A percentile compares a stretch with the other conserved stretches of the same genome.
Conservation (phyloP, 139 green algal species). For the Trebouxia sp. region DNA sequence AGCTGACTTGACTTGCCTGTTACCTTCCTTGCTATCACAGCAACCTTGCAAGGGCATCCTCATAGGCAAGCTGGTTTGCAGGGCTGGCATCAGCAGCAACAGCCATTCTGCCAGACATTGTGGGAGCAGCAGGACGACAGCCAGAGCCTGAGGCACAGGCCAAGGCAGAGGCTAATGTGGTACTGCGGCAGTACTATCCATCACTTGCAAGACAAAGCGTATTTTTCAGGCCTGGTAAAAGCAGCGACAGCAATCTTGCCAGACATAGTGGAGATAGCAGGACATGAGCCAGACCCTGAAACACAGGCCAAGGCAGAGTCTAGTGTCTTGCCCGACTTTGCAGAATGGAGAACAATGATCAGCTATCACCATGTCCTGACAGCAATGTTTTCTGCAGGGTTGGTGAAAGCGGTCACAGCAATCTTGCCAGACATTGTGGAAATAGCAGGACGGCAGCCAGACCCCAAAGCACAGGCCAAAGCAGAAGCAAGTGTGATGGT, state of each 20-base stretch:
- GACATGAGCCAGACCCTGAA: no score
- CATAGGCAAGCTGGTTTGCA: no score
- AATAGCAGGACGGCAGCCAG: not conserved
- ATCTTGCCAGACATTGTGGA: not conserved
- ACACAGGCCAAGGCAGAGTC: no score
- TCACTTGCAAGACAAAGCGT: no score
- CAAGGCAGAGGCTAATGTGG: not conserved
- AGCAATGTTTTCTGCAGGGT: not conserved
- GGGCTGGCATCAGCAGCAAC: not conserved
- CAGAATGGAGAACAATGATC: no score
- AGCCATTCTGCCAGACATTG: not conserved
- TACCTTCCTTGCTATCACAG: not conserved
- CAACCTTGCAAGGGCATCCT: no score
- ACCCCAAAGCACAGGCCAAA: not conserved
- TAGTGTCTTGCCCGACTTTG: no score
- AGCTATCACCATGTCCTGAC: no score
- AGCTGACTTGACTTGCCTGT: not conserved
- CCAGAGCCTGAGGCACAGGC: not conserved
- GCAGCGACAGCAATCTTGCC: no score
- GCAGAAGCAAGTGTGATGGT: not conserved
- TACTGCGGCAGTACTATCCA: no score
- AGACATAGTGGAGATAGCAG: no score
- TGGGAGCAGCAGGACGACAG: not conserved
- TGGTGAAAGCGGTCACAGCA: not conserved
- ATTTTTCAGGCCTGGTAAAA: no score